Evolutionary conservation across 345 rosid species (phyloP).

Genomic region (Rhodamnia argentea): DNA sequence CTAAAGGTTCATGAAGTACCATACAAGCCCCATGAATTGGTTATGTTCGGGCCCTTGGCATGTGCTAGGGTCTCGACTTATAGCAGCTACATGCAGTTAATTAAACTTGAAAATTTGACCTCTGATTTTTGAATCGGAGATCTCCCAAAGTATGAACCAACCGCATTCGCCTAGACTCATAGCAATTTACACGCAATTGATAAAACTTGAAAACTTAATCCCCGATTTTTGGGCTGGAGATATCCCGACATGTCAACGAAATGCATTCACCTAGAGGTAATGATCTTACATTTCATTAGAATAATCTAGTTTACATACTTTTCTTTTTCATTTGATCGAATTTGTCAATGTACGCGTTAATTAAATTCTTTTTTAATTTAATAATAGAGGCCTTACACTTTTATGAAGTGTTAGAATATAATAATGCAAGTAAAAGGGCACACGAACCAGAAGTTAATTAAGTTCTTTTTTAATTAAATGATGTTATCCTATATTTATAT

Average conservation of each 20-base stretch:
- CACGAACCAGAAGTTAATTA: too few species aligned
- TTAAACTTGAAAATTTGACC: not conserved
- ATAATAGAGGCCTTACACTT: too few species aligned
- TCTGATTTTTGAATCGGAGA: not conserved
- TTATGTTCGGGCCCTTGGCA: not conserved
- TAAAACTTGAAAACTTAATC: not conserved
- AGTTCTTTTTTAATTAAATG: too few species aligned
- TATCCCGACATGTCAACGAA: not conserved
- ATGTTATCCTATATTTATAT: too few species aligned
- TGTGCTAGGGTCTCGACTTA: too few species aligned
- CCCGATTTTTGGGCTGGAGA: not conserved
- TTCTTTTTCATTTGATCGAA: too few species aligned
- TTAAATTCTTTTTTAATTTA: too few species aligned
- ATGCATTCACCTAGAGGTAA: not conserved
- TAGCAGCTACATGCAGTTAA: not conserved
- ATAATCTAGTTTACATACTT: not conserved
- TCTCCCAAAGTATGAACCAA: not conserved
- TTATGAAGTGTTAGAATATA: too few species aligned
- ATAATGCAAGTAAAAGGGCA: too few species aligned
- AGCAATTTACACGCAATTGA: not conserved
- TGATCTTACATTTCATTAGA: not conserved
- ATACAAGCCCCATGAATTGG: not conserved
- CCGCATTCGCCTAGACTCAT: not conserved
- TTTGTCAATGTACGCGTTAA: too few species aligned
- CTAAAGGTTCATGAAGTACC: not conserved